phyloP scores from a whole-genome alignment of 2,329 filamentous ascomycete genomes.

The Dryadomyces quercus-mongolicae region DNA sequence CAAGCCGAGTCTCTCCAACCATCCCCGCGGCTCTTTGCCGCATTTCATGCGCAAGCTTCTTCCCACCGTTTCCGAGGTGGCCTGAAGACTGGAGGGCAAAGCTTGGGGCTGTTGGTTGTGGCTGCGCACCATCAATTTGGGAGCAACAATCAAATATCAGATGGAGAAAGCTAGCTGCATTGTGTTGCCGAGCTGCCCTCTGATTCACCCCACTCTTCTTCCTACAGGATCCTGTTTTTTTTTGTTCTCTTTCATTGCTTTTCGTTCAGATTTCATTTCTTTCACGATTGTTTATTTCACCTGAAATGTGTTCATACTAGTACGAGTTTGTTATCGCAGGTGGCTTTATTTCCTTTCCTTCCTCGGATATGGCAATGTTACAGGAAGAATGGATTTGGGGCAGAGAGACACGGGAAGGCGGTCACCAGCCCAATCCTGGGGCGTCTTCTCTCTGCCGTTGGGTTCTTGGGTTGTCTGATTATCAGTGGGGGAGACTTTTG shows the following conservation, averaged over 20 bases:
- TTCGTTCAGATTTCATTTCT: background rate
- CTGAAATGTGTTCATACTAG: background rate
- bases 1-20: conserved; percentile 19
- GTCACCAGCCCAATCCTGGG: background rate
- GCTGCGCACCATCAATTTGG: no score
- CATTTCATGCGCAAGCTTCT: conserved; percentile 24
- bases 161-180: no score
- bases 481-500: background rate
- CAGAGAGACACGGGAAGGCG: background rate
- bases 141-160: no score
- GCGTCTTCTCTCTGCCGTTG: background rate
- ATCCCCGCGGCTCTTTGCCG: conserved; percentile 22
- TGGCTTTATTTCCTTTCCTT: background rate
- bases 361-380: background rate
- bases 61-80: conserved; percentile 18
- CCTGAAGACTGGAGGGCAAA: background rate
- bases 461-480: background rate
- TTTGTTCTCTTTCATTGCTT: background rate
- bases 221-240: background rate
- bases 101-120: no score
- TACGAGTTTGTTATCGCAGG: background rate
- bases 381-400: background rate
- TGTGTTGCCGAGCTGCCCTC: background rate
- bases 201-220: background rate
- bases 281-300: background rate